Conservation (phyloP, 768 basidiomycete species). For the Scleroderma citrinum region DNA sequence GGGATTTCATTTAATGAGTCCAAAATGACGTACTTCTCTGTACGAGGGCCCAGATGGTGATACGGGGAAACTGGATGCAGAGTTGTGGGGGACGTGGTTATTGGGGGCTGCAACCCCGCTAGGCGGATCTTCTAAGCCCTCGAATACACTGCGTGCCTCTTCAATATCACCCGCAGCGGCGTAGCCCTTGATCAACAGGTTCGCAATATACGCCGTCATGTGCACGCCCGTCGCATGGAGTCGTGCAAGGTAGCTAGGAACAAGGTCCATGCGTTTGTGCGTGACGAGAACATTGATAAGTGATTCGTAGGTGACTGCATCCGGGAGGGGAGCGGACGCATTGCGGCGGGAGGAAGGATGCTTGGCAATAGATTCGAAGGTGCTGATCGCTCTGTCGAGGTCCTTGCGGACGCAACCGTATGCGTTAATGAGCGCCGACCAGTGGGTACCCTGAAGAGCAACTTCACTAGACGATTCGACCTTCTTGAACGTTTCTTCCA, state of each 20-base stretch:
- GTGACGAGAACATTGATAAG: constrained; percentile 82
- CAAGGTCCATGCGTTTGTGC: constrained; percentile 70
- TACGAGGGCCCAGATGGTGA: constrained; percentile 38
- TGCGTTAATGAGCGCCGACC: constrained; percentile 85
- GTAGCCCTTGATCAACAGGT: constrained; percentile 54
- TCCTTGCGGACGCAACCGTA: constrained; percentile 79
- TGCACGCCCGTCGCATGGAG: constrained; percentile 62
- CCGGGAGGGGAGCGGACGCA: constrained; percentile 40
- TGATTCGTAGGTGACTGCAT: constrained; percentile 86
- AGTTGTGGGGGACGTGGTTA: constrained; percentile 75
- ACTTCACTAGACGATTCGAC: constrained; percentile 34
- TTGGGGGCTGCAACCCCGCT: constrained; percentile 82
- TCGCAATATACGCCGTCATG: constrained; percentile 94
- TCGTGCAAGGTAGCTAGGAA: constrained; percentile 58
- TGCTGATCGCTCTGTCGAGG: constrained; percentile 63
- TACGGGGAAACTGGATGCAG: constrained; percentile 17
- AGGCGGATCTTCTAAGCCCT: constrained; percentile 71
- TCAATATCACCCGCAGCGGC: constrained; percentile 65
- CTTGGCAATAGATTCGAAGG: constrained; percentile 69
- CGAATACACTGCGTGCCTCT: constrained; percentile 72
- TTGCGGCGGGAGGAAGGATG: constrained; percentile 40
- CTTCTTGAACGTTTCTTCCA: constrained; percentile 71
- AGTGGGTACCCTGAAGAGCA: constrained; percentile 49
- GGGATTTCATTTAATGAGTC: too few species aligned
- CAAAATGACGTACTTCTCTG: constrained; percentile 20